phyloP scores from a whole-genome alignment of 2,329 filamentous ascomycete species.

The Botrytis elliptica region DNA sequence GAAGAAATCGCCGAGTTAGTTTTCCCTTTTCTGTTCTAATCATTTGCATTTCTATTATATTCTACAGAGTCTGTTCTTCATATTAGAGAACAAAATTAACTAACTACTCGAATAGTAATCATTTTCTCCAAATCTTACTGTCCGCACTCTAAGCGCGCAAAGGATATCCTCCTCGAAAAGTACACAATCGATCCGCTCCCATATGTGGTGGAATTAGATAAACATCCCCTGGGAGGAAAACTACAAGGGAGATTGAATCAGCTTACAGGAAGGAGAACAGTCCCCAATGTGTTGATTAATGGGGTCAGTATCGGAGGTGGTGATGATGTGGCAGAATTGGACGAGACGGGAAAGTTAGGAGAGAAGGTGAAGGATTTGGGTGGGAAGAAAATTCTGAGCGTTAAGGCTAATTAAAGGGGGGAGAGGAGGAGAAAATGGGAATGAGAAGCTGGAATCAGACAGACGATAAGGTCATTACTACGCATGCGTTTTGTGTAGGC shows the following conservation, averaged over 20 bases:
- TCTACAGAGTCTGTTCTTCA: background rate
- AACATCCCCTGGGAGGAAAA: constrained; percentile 68
- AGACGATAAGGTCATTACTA: background rate
- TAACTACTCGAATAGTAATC: constrained; percentile 62
- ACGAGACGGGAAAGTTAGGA: constrained; percentile 63
- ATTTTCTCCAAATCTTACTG: constrained; percentile 97
- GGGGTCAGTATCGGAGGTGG: constrained; percentile 87
- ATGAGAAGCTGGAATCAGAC: background rate
- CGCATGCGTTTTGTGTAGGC: background rate
- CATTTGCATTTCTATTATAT: background rate
- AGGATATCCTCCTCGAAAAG: constrained; percentile 76
- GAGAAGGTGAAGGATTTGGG: constrained; percentile 72
- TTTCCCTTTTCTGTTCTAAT: background rate
- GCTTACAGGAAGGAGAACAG: constrained; percentile 78
- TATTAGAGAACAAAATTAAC: constrained; percentile 10
- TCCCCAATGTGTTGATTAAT: constrained; percentile 88
- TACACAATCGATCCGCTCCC: constrained; percentile 82
- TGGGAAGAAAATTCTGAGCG: constrained; percentile 54
- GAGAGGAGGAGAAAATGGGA: background rate
- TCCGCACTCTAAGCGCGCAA: constrained; percentile 80
- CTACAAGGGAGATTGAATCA: constrained; percentile 71
- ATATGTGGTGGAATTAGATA: constrained; percentile 86
- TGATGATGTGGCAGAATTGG: constrained; percentile 77
- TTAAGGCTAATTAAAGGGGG: background rate
- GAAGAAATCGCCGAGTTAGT: constrained; percentile 77